Evolutionary conservation across 2,329 filamentous ascomycete genomes (phyloP).

Genomic region (Aspergillus hortae): DNA sequence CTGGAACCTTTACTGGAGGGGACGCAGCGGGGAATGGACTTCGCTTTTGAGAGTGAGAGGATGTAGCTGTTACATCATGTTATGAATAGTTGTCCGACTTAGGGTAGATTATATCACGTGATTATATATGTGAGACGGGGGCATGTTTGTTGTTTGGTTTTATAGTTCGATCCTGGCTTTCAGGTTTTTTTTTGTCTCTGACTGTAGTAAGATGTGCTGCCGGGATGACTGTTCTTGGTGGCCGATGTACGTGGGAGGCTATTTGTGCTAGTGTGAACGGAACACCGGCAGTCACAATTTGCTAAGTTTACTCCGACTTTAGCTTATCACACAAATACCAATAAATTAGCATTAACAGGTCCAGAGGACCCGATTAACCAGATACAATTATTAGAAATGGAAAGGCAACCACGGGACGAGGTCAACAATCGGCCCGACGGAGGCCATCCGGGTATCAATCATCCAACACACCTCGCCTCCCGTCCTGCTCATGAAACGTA

Average conservation of each 20-base stretch:
- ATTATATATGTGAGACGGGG: background rate
- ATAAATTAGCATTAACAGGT: background rate
- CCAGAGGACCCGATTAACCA: background rate
- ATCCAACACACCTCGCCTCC: background rate
- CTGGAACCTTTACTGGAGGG: constrained; percentile 12
- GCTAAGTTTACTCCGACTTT: too few relatives aligned
- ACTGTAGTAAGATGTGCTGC: too few relatives aligned
- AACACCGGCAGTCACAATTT: background rate
- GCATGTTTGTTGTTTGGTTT: background rate
- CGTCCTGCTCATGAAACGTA: background rate
- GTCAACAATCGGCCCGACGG: background rate
- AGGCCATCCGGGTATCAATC: background rate
- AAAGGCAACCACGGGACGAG: background rate
- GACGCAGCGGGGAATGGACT: constrained; percentile 10
- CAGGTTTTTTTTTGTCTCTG: too few relatives aligned
- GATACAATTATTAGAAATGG: background rate
- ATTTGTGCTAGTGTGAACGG: background rate
- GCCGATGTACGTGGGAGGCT: background rate
- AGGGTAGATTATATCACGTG: background rate
- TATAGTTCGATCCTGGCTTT: background rate
- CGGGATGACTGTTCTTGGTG: background rate
- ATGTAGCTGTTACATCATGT: background rate
- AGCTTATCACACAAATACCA: background rate
- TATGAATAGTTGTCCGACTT: too few relatives aligned
- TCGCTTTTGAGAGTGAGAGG: constrained; percentile 1